Evolutionary conservation across 257 asterid species (phyloP).

Genomic region (Solanum boliviense): DNA sequence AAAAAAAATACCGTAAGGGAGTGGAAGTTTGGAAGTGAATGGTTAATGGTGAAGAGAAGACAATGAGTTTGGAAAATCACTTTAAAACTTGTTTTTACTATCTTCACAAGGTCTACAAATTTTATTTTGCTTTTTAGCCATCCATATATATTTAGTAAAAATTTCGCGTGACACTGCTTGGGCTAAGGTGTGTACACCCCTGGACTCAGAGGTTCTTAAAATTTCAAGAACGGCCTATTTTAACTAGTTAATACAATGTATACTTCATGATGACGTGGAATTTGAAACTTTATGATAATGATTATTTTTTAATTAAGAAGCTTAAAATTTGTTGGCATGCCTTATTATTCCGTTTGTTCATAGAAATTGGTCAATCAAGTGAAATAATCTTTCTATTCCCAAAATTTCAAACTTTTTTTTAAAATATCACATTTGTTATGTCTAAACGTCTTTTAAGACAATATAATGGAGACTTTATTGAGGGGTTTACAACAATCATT

Average conservation of each 20-base stretch:
- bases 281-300: no score
- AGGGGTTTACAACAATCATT: not conserved
- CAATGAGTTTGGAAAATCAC: no score
- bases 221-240: no score
- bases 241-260: no score
- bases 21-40: not conserved
- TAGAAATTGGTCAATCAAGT: not conserved
- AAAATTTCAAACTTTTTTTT: not conserved
- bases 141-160: no score
- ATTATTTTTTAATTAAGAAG: no score
- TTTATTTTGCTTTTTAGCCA: no score
- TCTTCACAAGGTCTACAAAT: not conserved
- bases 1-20: not conserved
- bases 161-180: not conserved
- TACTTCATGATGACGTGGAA: no score
- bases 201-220: not conserved
- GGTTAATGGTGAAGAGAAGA: not conserved
- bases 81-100: not conserved
- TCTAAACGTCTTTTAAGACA: not conserved
- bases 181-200: not conserved
- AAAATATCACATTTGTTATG: not conserved
- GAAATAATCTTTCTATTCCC: not conserved
- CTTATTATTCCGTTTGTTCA: not conserved
- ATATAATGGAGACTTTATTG: not conserved
- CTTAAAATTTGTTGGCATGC: no score